Evolutionary conservation across 306 rosid genomes (phyloP).

Genomic region (Cicer yamashitae): DNA sequence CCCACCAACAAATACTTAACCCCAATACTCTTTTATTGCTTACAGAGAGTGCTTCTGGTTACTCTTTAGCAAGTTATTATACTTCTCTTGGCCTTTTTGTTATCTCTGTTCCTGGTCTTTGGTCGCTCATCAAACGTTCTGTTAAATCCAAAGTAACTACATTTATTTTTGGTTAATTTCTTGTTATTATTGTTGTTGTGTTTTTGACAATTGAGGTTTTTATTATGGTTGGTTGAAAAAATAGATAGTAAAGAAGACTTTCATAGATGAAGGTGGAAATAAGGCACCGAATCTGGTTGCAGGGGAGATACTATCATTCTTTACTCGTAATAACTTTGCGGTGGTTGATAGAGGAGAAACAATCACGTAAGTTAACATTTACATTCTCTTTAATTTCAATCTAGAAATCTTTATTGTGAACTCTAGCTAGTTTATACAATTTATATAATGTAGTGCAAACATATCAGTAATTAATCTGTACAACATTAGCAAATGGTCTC

Average conservation of each 20-base stretch:
- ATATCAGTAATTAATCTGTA: too few relatives aligned
- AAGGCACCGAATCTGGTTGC: slow-evolving; percentile 74
- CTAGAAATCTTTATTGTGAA: too few relatives aligned
- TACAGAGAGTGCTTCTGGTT: slow-evolving; percentile 61
- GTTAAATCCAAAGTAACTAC: slow-evolving; percentile 81
- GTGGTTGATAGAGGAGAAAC: slow-evolving; percentile 85
- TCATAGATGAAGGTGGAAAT: slow-evolving; percentile 60
- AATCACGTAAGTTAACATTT: slow-evolving; percentile 64
- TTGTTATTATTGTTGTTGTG: not conserved
- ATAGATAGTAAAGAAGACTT: slow-evolving; percentile 90
- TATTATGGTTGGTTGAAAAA: not conserved
- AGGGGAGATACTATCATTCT: slow-evolving; percentile 86
- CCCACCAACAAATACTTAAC: slow-evolving; percentile 41
- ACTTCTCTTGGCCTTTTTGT: slow-evolving; percentile 96
- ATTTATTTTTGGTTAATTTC: not conserved
- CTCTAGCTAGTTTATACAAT: too few relatives aligned
- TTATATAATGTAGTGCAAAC: too few relatives aligned
- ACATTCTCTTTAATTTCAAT: not conserved
- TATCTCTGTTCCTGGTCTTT: slow-evolving; percentile 89
- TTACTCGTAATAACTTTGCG: slow-evolving; percentile 81
- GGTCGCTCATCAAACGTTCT: slow-evolving; percentile 99
- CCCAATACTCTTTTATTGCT: slow-evolving; percentile 48
- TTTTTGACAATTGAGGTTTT: not conserved
- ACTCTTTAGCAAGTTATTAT: slow-evolving; percentile 87
- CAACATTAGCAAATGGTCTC: too few relatives aligned